Evolutionary conservation across 2,329 filamentous ascomycete genomes (phyloP).

Genomic region (Conoideocrella luteorostrata): DNA sequence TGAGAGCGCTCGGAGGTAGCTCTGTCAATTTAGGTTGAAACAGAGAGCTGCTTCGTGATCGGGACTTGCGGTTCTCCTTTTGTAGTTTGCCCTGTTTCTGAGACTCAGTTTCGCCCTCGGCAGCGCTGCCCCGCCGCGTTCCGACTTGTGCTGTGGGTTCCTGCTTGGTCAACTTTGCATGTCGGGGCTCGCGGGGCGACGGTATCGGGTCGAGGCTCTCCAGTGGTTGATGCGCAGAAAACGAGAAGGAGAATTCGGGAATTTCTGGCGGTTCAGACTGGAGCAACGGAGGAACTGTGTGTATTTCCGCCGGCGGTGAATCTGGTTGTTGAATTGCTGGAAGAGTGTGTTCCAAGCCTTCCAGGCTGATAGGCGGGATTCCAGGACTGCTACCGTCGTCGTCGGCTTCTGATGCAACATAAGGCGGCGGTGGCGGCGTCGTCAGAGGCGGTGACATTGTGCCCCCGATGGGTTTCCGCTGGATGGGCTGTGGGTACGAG

Average conservation of each 20-base stretch:
- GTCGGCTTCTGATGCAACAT: slow-evolving; percentile 10
- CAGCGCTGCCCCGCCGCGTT: slow-evolving; percentile 1
- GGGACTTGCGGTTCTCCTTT: slow-evolving; percentile 19
- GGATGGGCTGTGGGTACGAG: slow-evolving; percentile 14
- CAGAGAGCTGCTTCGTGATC: slow-evolving; percentile 27
- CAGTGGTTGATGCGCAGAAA: slow-evolving; percentile 16
- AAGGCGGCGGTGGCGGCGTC: slow-evolving; percentile 16
- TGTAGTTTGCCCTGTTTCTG: slow-evolving; percentile 22
- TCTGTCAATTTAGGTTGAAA: slow-evolving; percentile 19
- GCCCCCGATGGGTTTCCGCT: slow-evolving; percentile 18
- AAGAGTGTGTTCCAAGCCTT: neutral
- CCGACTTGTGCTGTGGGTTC: slow-evolving; percentile 12
- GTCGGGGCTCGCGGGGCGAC: slow-evolving; percentile 21
- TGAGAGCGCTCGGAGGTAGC: slow-evolving; percentile 16
- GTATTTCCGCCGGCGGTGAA: neutral
- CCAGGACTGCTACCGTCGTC: neutral
- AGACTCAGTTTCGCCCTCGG: slow-evolving; percentile 11
- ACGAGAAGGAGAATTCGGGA: slow-evolving; percentile 15
- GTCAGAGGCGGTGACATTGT: slow-evolving; percentile 8
- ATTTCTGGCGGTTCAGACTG: slow-evolving; percentile 13
- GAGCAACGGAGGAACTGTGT: slow-evolving; percentile 3
- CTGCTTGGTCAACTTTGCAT: slow-evolving; percentile 16
- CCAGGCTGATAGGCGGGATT: slow-evolving; percentile 8
- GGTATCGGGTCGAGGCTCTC: slow-evolving; percentile 23
- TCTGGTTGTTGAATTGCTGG: neutral